Evolutionary conservation across 1,139 yeast genomes (phyloP).

Genomic region (Geotrichum reessii): DNA sequence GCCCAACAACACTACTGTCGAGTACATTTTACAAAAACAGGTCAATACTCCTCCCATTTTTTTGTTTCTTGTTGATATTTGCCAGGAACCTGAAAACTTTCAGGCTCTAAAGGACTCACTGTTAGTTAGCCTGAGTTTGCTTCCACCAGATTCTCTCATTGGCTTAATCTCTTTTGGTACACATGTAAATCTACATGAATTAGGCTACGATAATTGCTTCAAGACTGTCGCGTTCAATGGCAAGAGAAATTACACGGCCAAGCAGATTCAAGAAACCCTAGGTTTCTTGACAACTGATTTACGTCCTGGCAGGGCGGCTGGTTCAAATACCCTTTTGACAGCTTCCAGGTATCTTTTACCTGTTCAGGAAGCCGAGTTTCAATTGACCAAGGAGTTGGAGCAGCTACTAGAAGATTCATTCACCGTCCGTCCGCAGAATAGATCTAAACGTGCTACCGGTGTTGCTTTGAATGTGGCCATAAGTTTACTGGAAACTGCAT

Average conservation of each 20-base stretch:
- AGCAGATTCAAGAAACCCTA: conserved; percentile 47
- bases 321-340: conserved; percentile 17
- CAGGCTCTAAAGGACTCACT: conserved; percentile 55
- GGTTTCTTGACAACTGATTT: conserved; percentile 48
- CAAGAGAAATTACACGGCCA: conserved; percentile 47
- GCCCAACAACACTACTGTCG: conserved; percentile 51
- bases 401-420: conserved; percentile 50
- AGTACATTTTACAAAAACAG: conserved; percentile 49
- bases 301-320: conserved; percentile 21
- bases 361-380: conserved; percentile 49
- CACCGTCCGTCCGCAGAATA: conserved; percentile 42
- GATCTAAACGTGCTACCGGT: conserved; percentile 61
- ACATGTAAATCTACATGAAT: conserved; percentile 57
- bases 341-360: conserved; percentile 32
- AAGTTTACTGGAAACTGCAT: conserved; percentile 45
- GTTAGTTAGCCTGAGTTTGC: conserved; percentile 47
- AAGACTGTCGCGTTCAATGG: conserved; percentile 53
- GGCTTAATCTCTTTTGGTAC: conserved; percentile 60
- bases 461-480: conserved; percentile 60
- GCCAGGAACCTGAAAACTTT: conserved; percentile 46
- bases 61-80: conserved; percentile 62
- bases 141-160: conserved; percentile 48
- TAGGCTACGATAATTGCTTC: conserved; percentile 37
- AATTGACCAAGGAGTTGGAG: conserved; percentile 50
- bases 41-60: conserved; percentile 44